Conservation (phyloP, 2,329 filamentous ascomycete genomes). For the Xylariaceae sp. region DNA sequence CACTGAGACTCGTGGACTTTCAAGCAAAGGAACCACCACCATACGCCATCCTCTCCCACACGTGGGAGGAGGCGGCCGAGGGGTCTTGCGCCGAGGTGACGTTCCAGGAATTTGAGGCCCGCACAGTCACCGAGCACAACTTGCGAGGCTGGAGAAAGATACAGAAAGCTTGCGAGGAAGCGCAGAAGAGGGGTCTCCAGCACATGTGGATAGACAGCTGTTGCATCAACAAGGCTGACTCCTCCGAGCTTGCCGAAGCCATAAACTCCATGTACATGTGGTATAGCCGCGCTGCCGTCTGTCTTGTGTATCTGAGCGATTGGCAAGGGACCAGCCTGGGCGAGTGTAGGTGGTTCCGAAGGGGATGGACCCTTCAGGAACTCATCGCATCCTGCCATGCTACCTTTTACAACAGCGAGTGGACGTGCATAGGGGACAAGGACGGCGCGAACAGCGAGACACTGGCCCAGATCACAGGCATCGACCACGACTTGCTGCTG, state of each 20-base stretch:
- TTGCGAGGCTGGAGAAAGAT: constrained; percentile 1
- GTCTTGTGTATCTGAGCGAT: neutral
- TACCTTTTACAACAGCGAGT: too few species aligned
- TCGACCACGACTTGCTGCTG: too few species aligned
- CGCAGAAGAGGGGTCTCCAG: neutral
- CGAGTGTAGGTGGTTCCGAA: too few species aligned
- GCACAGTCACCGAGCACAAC: neutral
- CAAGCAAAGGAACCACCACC: too few species aligned
- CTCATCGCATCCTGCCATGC: too few species aligned
- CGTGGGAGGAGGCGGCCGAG: neutral
- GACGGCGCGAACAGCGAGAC: too few species aligned
- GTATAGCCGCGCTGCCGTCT: neutral
- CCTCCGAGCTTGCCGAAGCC: constrained; percentile 1
- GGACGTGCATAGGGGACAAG: too few species aligned
- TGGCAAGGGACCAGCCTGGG: too few species aligned
- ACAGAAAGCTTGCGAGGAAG: neutral
- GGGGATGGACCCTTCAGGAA: too few species aligned
- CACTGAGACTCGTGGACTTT: too few species aligned
- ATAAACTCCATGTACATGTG: constrained; percentile 3
- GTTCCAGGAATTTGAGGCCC: neutral
- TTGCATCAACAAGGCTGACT: constrained; percentile 1
- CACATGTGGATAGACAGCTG: constrained; percentile 2
- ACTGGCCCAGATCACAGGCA: too few species aligned
- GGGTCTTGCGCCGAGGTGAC: too few species aligned
- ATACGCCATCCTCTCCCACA: constrained; percentile 2